Conservation (phyloP, 495 filamentous ascomycete species). For the Xylaria flabelliformis region DNA sequence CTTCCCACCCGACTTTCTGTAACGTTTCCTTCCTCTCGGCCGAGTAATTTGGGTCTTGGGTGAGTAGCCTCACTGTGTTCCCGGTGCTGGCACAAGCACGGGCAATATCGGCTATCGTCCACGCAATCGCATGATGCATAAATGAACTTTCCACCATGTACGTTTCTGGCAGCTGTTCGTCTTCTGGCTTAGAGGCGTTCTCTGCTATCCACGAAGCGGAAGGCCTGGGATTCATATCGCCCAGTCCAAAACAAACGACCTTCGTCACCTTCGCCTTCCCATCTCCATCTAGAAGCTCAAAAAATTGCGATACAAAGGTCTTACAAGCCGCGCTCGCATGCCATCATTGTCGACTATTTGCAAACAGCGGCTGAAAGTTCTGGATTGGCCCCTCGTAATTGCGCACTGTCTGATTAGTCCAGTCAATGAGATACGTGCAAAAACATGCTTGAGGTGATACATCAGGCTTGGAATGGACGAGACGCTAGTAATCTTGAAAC, state of each 20-base stretch:
- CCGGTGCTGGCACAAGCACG: constrained; percentile 17
- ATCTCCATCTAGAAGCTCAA: constrained; percentile 34
- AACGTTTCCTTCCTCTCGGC: constrained; percentile 45
- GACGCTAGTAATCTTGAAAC: constrained; percentile 9
- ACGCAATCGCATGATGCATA: constrained; percentile 23
- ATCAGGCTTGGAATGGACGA: constrained; percentile 32
- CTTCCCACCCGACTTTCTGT: constrained; percentile 45
- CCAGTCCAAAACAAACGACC: constrained; percentile 49
- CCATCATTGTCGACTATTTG: neutral
- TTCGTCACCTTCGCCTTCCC: constrained; percentile 39
- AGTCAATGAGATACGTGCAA: constrained; percentile 49
- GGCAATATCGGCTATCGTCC: constrained; percentile 29
- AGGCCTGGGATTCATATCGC: constrained; percentile 44
- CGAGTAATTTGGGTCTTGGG: constrained; percentile 49
- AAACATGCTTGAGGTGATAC: constrained; percentile 44
- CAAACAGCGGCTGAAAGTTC: constrained; percentile 21
- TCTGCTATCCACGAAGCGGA: constrained; percentile 36
- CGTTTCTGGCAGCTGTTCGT: constrained; percentile 42
- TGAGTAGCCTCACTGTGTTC: constrained; percentile 37
- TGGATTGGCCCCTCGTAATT: constrained; percentile 46
- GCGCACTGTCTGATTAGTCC: constrained; percentile 44
- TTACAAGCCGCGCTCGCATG: neutral
- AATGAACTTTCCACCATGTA: constrained; percentile 21
- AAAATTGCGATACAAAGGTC: constrained; percentile 33
- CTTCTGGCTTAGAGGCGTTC: constrained; percentile 38